Conservation (phyloP, 169 alveolate species). For the Eimeria maxima region DNA sequence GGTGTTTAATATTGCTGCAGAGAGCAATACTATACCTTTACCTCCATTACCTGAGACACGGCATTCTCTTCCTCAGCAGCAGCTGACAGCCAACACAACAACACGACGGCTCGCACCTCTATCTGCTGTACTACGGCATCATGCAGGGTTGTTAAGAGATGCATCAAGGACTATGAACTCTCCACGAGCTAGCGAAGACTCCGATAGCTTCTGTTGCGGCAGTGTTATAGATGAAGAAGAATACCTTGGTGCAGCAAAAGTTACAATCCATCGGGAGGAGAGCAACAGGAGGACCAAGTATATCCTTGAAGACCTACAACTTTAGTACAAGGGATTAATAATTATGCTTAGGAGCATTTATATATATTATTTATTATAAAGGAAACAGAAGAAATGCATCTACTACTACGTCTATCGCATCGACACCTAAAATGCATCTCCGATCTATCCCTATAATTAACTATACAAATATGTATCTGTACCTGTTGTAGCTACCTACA, state of each 20-base stretch:
- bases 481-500: too few relatives aligned
- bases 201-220: slow-evolving; percentile 25
- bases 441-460: too few relatives aligned
- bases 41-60: background rate
- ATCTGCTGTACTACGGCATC: slow-evolving; percentile 15
- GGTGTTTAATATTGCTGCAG: background rate
- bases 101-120: background rate
- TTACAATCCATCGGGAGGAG: too few relatives aligned
- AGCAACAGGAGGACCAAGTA: background rate
- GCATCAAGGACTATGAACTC: background rate
- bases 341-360: too few relatives aligned
- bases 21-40: background rate
- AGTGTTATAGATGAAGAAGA: background rate
- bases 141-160: background rate
- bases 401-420: background rate
- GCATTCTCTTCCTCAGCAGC: background rate
- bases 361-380: too few relatives aligned
- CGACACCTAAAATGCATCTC: background rate
- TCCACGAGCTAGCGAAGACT: background rate
- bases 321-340: too few relatives aligned
- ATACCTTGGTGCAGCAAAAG: background rate
- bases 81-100: background rate
- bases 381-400: too few relatives aligned
- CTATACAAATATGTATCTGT: too few relatives aligned
- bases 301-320: slow-evolving; percentile 36